Evolutionary conservation across 202 grass and related monocot species (phyloP).

Genomic region (Hordeum pubiflorum): DNA sequence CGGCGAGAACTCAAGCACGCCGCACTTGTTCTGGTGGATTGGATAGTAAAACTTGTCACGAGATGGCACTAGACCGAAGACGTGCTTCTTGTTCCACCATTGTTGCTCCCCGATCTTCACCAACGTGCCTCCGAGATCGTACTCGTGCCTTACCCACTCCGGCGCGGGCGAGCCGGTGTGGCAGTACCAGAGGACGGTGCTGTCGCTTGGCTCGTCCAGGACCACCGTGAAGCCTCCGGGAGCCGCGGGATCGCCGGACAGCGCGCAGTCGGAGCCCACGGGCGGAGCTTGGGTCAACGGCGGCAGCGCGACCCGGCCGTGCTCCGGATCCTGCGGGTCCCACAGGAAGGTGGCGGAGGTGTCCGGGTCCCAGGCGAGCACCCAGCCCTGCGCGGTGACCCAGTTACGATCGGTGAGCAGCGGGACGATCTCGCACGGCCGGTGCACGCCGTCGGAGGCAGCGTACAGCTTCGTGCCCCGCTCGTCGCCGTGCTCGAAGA

Average conservation of each 20-base stretch:
- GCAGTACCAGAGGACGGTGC: background rate
- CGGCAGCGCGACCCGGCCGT: background rate
- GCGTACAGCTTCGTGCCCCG: background rate
- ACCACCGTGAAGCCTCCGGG: background rate
- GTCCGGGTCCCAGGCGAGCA: background rate
- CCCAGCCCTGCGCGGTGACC: background rate
- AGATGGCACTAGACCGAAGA: background rate
- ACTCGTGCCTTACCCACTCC: background rate
- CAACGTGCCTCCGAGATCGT: background rate
- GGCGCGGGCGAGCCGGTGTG: background rate
- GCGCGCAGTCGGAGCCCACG: background rate
- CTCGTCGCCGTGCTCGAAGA: background rate
- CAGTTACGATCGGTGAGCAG: background rate
- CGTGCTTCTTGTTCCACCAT: background rate
- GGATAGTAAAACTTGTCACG: background rate
- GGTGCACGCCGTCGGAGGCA: background rate
- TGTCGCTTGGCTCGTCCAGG: background rate
- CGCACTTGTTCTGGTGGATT: background rate
- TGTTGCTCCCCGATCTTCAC: background rate
- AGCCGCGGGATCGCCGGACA: background rate
- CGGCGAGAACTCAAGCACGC: background rate
- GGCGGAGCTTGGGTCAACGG: background rate
- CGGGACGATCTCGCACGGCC: background rate
- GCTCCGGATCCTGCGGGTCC: background rate
- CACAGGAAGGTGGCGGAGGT: background rate